Base-by-base conservation (phyloP, 768 basidiomycete genomes). In the Clitopilus passeckerianus region DNA sequence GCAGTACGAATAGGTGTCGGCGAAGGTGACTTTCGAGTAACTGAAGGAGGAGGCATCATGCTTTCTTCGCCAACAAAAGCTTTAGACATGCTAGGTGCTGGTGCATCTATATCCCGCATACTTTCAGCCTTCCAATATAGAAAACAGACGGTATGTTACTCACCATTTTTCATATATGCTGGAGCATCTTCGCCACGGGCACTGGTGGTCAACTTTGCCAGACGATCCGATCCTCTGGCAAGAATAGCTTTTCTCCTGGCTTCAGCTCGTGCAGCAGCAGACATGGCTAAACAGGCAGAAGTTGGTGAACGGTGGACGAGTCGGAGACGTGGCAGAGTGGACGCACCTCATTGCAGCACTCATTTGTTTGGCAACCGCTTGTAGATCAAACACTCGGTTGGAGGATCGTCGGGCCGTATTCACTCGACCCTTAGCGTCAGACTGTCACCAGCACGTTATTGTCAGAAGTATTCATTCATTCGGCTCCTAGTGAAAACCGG, bases 221-320 rank as follows among this genome's bases (percentile, higher is more conserved):
- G 84, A 57, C 91, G 83, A 76, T 91, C 89, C 27, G 76, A 77
- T 14, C 89, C 86, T 57, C 89, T 79, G 62, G 78, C 78, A 20
- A 92, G 81, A 59, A 93, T 92, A 34, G 91, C 91, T 72, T 82
- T 87, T 66, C 85, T 75, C 46, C 91, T 80, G 9, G 91, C 91
- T 72, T 90, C 90, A 71, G 90, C 89, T 65, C 86, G 84, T 60
- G 86, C 82, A 73, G 86, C 74, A 57, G 87, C 79, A 65, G 83
- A 81, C 71, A 76, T 76, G 24, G 8, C 33, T 55, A 34, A 4
- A 10, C 59, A 53, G 24, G 54, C 46, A 44, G 20, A 34, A 18
- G 24, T 23, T 50, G 56, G 56, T 56, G 59, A n/a, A 56, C 18
- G 60, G 52, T 37, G 59, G 59, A 56, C 34, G 46, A 46, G 53